These are phyloP conservation scores for Candida ortonii DNA, from an alignment of 805 yeast genomes.

Conservation along the genomic window DNA sequence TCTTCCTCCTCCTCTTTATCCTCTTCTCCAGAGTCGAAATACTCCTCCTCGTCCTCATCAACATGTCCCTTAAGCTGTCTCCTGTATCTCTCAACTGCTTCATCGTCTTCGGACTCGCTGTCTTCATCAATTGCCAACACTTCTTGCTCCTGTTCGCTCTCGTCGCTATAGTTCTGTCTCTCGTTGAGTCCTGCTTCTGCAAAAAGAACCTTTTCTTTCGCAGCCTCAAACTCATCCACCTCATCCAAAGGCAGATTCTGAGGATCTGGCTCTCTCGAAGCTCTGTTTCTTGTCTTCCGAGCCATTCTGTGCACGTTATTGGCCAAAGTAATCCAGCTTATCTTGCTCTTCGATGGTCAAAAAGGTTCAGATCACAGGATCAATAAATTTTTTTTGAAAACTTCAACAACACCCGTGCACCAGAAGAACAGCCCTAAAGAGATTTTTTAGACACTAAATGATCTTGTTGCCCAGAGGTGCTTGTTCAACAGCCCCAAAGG, in stretches of 20 bases:
- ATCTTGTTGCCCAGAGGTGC: too few species aligned
- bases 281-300: slow-evolving; percentile 7
- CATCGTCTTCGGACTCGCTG: slow-evolving; percentile 53
- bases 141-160: slow-evolving; percentile 35
- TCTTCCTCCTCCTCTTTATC: slow-evolving; percentile 31
- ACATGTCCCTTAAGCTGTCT: slow-evolving; percentile 39
- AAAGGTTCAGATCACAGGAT: too few species aligned
- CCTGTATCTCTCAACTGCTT: slow-evolving; percentile 33
- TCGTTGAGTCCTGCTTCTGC: slow-evolving; percentile 51
- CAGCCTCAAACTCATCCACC: slow-evolving; percentile 64
- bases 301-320: too few species aligned
- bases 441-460: too few species aligned
- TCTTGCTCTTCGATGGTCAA: too few species aligned
- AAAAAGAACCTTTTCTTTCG: slow-evolving; percentile 53
- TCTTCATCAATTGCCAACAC: slow-evolving; percentile 34
- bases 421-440: not conserved
- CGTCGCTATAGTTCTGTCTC: slow-evolving; percentile 23
- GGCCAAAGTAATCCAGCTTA: too few species aligned
- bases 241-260: slow-evolving; percentile 55
- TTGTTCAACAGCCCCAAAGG: too few species aligned
- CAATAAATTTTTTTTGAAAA: slow-evolving; percentile 9
- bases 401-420: slow-evolving; percentile 7
- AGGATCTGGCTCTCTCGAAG: slow-evolving; percentile 21
- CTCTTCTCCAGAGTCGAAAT: slow-evolving; percentile 36
- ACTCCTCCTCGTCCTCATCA: slow-evolving; percentile 48